phyloP scores from a whole-genome alignment of 495 filamentous ascomycete species.

The Penicillium cataractarum region DNA sequence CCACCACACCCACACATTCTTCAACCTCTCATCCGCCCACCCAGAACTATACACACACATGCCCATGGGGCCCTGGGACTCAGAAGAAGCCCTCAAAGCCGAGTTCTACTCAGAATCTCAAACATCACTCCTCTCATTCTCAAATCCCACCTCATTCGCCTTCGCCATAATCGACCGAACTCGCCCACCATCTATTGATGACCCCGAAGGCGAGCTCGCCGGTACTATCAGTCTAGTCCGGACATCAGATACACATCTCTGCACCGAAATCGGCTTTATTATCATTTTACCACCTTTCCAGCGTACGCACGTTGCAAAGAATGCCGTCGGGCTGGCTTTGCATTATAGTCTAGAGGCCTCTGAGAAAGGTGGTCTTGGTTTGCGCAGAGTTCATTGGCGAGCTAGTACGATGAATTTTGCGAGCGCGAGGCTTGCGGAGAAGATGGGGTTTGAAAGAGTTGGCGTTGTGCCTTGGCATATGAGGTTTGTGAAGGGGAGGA shows the following conservation, averaged over 20 bases:
- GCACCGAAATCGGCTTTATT: constrained; percentile 29
- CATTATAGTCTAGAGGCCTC: constrained; percentile 13
- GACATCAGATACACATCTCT: constrained; percentile 17
- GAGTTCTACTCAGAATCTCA: constrained; percentile 14
- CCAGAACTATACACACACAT: constrained; percentile 28
- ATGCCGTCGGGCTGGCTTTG: constrained; percentile 25
- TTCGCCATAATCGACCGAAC: constrained; percentile 33
- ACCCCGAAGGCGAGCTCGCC: constrained; percentile 28
- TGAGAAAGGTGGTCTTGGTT: constrained; percentile 22
- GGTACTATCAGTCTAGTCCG: constrained; percentile 28
- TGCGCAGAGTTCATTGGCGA: constrained; percentile 24
- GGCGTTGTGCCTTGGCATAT: constrained; percentile 27
- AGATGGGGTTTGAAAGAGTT: constrained; percentile 25
- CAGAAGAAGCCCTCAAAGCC: constrained; percentile 14
- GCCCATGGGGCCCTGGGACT: constrained; percentile 10
- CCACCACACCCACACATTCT: constrained; percentile 20
- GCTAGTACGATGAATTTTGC: constrained; percentile 23
- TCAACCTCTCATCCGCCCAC: constrained; percentile 16
- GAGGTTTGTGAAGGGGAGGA: constrained; percentile 24
- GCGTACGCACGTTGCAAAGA: constrained; percentile 26
- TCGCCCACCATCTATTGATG: constrained; percentile 20
- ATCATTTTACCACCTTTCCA: constrained; percentile 31
- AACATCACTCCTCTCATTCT: constrained; percentile 21
- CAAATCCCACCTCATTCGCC: constrained; percentile 26
- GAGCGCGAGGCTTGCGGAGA: constrained; percentile 23